Conservation (phyloP, 768 basidiomycete species). For the Boletus fagicola region DNA sequence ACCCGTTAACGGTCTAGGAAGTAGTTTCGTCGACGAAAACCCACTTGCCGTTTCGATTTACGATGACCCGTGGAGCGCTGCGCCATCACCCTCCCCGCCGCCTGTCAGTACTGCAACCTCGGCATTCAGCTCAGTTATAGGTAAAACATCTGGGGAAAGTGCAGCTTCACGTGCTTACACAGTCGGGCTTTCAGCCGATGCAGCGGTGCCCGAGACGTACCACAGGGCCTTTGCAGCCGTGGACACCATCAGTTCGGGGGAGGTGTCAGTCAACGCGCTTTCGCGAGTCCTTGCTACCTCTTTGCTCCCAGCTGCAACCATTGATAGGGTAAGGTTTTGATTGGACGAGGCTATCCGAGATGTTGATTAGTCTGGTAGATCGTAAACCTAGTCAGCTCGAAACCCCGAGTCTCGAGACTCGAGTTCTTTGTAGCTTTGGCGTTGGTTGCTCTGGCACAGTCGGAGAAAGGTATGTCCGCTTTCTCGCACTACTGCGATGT, state of each 20-base stretch:
- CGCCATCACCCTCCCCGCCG: constrained; percentile 69
- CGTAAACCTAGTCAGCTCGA: constrained; percentile 82
- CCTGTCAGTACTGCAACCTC: constrained; percentile 50
- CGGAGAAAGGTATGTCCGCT: constrained; percentile 59
- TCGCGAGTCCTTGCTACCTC: constrained; percentile 80
- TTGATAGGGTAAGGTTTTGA: constrained; percentile 62
- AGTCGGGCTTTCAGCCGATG: constrained; percentile 55
- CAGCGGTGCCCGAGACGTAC: constrained; percentile 78
- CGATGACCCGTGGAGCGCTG: constrained; percentile 80
- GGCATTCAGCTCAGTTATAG: constrained; percentile 69
- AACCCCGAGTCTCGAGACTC: constrained; percentile 75
- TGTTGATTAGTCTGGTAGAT: constrained; percentile 51
- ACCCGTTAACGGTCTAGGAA: constrained; percentile 59
- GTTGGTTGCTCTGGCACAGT: constrained; percentile 82
- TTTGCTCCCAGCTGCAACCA: constrained; percentile 72
- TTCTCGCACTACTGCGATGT: constrained; percentile 1
- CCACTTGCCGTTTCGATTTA: constrained; percentile 72
- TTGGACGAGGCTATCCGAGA: background rate
- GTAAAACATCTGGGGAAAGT: constrained; percentile 32
- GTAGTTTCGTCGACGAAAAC: constrained; percentile 74
- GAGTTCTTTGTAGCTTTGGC: constrained; percentile 93
- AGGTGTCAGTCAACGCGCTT: constrained; percentile 78
- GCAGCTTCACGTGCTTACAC: constrained; percentile 7
- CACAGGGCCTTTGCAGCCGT: constrained; percentile 68
- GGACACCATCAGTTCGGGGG: constrained; percentile 68